These are phyloP conservation scores for Solanum chilense DNA, from an alignment of 257 asterid genomes.

Conservation along the genomic window DNA sequence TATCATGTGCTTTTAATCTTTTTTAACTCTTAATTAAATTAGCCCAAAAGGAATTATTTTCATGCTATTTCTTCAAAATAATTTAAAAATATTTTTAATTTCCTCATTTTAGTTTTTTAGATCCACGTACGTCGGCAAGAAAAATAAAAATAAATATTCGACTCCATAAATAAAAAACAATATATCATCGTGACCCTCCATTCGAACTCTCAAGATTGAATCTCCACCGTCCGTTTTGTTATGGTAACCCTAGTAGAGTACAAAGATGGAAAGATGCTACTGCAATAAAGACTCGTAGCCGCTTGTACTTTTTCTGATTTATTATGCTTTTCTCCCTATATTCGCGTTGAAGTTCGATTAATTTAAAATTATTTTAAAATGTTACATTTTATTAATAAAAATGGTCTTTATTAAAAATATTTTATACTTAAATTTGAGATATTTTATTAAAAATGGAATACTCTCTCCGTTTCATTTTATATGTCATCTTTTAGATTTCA, in stretches of 20 bases:
- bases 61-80: not conserved
- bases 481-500: too few relatives aligned
- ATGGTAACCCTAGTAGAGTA: not conserved
- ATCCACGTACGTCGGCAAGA: not conserved
- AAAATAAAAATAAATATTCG: not conserved
- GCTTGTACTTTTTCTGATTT: not conserved
- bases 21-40: not conserved
- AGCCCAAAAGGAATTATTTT: not conserved
- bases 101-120: not conserved
- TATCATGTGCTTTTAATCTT: too few relatives aligned
- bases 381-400: too few relatives aligned
- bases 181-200: not conserved
- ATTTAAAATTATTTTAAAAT: not conserved
- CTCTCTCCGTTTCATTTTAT: too few relatives aligned
- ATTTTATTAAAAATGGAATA: too few relatives aligned
- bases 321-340: not conserved
- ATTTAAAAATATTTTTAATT: not conserved
- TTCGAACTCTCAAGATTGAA: not conserved
- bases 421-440: not conserved
- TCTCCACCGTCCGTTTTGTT: not conserved
- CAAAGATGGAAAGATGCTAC: not conserved
- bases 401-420: too few relatives aligned
- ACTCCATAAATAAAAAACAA: not conserved
- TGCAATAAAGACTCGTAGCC: not conserved
- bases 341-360: accelerated